A percentile compares a stretch with the other conserved stretches of the same genome.
Evolutionary conservation across 192 early-diverging fungal species (phyloP).

Genomic region (Thoreauomyces humboldtii): DNA sequence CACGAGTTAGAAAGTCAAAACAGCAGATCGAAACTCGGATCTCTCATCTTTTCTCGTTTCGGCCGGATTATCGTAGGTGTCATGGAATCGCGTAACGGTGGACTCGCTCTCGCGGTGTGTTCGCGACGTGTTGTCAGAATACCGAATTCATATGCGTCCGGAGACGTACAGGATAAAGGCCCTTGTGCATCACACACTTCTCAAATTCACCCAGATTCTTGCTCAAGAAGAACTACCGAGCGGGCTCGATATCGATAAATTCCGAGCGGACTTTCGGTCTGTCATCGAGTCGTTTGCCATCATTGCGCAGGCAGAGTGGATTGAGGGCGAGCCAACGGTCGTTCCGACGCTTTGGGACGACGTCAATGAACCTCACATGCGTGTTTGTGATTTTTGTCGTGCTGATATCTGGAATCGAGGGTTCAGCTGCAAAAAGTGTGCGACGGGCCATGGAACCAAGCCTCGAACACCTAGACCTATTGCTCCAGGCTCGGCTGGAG

Average conservation of each 20-base stretch:
- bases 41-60: neutral
- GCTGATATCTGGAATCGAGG: conserved; percentile 38
- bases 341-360: conserved; percentile 16
- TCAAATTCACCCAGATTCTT: neutral
- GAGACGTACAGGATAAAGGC: conserved; percentile 30
- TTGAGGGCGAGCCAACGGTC: conserved; percentile 4
- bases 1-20: neutral
- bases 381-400: conserved; percentile 27
- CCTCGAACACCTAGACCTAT: too few relatives aligned
- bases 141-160: conserved; percentile 12
- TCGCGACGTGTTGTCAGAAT: conserved; percentile 1
- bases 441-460: too few relatives aligned
- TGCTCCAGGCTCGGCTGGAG: neutral
- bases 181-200: conserved; percentile 8
- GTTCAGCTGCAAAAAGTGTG: conserved; percentile 19
- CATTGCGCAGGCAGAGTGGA: conserved; percentile 26
- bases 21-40: neutral
- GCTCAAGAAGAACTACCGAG: neutral
- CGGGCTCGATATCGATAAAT: neutral
- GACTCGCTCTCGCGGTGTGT: conserved; percentile 20
- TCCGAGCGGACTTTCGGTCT: conserved; percentile 10
- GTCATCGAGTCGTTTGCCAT: conserved; percentile 17
- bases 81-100: conserved; percentile 22
- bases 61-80: too few relatives aligned
- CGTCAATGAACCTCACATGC: conserved; percentile 8